These are phyloP conservation scores for Datisca glomerata DNA, from an alignment of 306 rosid species.

Conservation along the genomic window DNA sequence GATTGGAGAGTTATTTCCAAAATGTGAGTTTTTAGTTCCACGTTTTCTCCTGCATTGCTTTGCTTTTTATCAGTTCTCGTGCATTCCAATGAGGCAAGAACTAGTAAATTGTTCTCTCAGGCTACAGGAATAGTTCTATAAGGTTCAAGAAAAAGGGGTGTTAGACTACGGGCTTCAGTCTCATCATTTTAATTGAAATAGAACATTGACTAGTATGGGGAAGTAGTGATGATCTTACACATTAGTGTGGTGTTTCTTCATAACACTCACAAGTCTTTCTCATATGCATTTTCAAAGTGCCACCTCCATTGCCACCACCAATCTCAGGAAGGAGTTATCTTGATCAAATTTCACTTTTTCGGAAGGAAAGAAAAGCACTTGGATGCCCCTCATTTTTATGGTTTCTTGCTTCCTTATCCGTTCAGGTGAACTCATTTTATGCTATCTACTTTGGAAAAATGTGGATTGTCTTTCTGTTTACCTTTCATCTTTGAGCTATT, in stretches of 20 bases:
- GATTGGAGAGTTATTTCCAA: slow-evolving; percentile 36
- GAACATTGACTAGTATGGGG: background rate
- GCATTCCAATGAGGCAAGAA: too few relatives aligned
- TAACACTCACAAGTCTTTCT: background rate
- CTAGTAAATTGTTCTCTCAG: too few relatives aligned
- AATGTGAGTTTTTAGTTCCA: slow-evolving; percentile 49
- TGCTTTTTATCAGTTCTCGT: background rate
- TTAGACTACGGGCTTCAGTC: background rate
- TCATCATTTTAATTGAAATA: background rate
- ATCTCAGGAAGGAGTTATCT: slow-evolving; percentile 76
- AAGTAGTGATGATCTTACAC: background rate
- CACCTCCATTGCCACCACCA: slow-evolving; percentile 88
- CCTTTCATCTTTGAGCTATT: background rate
- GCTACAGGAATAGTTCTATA: too few relatives aligned
- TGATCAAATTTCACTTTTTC: slow-evolving; percentile 39
- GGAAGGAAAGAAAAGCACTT: slow-evolving; percentile 51
- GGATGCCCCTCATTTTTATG: slow-evolving; percentile 79
- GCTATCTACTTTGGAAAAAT: background rate
- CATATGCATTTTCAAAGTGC: slow-evolving; percentile 67
- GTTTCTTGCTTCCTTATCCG: slow-evolving; percentile 32
- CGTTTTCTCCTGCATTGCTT: background rate
- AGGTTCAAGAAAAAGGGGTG: background rate
- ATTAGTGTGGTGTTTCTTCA: slow-evolving; percentile 7
- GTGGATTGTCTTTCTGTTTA: background rate
- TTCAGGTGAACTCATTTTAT: slow-evolving; percentile 42